Conservation (phyloP, 139 green algal genomes). For the Coelastrella sp. region DNA sequence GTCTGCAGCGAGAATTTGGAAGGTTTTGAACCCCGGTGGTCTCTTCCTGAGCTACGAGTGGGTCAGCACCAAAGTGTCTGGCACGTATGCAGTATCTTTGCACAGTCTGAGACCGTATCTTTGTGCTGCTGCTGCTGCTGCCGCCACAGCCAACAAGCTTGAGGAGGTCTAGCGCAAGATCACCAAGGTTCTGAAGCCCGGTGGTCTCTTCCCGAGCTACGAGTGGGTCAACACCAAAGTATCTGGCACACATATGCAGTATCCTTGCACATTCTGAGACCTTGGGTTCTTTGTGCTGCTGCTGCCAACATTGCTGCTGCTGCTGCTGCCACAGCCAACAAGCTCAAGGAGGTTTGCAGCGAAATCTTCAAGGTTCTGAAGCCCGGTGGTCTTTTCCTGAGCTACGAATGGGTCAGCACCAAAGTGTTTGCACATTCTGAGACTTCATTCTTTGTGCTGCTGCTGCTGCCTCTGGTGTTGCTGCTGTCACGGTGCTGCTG, state of each 20-base stretch:
- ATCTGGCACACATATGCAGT: too few species aligned
- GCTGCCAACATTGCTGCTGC: background rate
- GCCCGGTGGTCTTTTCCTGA: slow-evolving; percentile 89
- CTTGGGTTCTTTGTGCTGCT: background rate
- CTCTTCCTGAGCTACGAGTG: slow-evolving; percentile 97
- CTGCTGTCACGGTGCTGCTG: background rate
- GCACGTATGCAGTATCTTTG: background rate
- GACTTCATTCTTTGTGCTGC: background rate
- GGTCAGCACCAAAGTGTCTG: slow-evolving; percentile 82
- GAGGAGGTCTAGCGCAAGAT: slow-evolving; percentile 93
- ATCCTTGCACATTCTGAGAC: background rate
- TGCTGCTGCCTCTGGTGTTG: too few species aligned
- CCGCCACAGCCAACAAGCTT: slow-evolving; percentile 63
- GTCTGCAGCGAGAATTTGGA: slow-evolving; percentile 89
- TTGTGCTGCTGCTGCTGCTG: background rate
- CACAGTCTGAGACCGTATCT: background rate
- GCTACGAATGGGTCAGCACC: slow-evolving; percentile 98
- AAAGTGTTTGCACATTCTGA: background rate
- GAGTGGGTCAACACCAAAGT: slow-evolving; percentile 95
- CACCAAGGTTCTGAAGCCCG: slow-evolving; percentile 95
- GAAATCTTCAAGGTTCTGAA: slow-evolving; percentile 97
- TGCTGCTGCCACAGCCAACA: slow-evolving; percentile 46
- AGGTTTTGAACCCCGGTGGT: slow-evolving; percentile 94
- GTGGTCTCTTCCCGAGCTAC: slow-evolving; percentile 90
- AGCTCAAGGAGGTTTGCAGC: slow-evolving; percentile 87